Conservation (phyloP, 2,329 filamentous ascomycete species). For the Hypocreales sp. region DNA sequence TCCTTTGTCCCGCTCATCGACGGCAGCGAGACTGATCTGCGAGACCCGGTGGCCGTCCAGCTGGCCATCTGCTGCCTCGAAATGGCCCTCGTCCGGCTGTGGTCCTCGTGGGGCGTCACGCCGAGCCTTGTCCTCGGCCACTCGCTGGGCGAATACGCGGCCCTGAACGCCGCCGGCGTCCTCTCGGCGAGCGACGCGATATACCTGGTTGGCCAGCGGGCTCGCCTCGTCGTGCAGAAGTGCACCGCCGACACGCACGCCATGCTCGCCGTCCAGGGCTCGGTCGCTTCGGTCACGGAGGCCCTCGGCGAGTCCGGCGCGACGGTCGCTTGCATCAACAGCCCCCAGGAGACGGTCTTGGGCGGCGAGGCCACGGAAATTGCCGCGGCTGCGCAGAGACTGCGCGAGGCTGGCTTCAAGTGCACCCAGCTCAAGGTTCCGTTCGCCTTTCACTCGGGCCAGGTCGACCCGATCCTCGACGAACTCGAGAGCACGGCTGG, state of each 20-base stretch:
- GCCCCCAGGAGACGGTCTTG: constrained; percentile 36
- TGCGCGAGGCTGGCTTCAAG: constrained; percentile 9
- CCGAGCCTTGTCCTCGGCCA: constrained; percentile 28
- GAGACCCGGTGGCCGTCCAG: constrained; percentile 11
- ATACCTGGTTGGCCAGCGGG: constrained; percentile 42
- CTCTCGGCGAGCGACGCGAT: constrained; percentile 43
- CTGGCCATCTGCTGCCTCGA: constrained; percentile 19
- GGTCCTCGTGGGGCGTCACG: constrained; percentile 19
- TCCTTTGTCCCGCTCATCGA: background rate
- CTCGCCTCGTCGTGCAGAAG: constrained; percentile 34
- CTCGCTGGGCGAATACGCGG: constrained; percentile 48
- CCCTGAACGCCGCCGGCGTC: constrained; percentile 42
- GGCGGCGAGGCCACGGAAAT: constrained; percentile 1
- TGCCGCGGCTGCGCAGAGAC: constrained; percentile 11
- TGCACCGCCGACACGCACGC: constrained; percentile 24
- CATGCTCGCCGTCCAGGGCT: constrained; percentile 15
- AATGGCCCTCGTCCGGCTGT: constrained; percentile 23
- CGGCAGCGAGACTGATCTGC: background rate
- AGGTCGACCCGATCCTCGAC: constrained; percentile 22
- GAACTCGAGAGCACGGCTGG: constrained; percentile 38
- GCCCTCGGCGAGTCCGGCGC: constrained; percentile 10
- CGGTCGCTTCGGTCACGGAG: constrained; percentile 6
- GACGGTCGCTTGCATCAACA: constrained; percentile 42
- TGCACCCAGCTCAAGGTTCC: constrained; percentile 14
- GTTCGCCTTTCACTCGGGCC: constrained; percentile 16